phyloP scores from a whole-genome alignment of 495 filamentous ascomycete species.

The Tuber calosporum region DNA sequence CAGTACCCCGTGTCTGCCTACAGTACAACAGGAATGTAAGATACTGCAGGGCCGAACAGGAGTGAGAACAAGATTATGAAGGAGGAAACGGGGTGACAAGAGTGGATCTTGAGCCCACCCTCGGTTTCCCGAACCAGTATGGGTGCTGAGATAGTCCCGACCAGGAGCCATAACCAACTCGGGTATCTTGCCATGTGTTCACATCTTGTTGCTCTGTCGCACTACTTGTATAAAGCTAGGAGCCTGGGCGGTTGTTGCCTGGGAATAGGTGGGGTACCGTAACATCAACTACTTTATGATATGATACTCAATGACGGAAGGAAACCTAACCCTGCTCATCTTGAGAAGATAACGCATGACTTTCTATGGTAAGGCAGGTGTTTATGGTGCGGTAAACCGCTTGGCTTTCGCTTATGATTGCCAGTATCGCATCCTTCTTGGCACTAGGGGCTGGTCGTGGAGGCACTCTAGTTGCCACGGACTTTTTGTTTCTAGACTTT shows the following conservation, averaged over 20 bases:
- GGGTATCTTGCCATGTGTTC: conserved; percentile 25
- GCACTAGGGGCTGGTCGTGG: background rate
- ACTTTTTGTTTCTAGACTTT: background rate
- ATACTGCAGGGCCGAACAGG: too few species aligned
- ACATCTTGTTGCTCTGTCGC: background rate
- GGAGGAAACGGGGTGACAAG: conserved; percentile 11
- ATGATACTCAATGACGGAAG: too few species aligned
- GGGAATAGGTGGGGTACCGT: background rate
- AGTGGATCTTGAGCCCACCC: conserved; percentile 34
- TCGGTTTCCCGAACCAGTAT: conserved; percentile 20
- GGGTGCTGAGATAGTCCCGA: conserved; percentile 24
- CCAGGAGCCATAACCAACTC: conserved; percentile 29
- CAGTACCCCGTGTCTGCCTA: background rate
- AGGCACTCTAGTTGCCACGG: background rate
- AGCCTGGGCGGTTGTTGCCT: background rate
- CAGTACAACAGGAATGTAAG: background rate
- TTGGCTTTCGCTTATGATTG: background rate
- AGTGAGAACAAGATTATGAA: background rate
- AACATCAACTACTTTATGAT: background rate
- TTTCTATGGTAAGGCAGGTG: background rate
- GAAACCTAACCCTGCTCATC: too few species aligned
- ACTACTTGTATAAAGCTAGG: background rate
- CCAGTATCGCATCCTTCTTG: background rate
- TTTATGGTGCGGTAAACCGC: background rate
- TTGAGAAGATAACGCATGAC: too few species aligned